Percentiles rank a stretch among this genome's conserved stretches.
Conservation (phyloP, 257 asterid genomes). For the Leonotis leonurus region DNA sequence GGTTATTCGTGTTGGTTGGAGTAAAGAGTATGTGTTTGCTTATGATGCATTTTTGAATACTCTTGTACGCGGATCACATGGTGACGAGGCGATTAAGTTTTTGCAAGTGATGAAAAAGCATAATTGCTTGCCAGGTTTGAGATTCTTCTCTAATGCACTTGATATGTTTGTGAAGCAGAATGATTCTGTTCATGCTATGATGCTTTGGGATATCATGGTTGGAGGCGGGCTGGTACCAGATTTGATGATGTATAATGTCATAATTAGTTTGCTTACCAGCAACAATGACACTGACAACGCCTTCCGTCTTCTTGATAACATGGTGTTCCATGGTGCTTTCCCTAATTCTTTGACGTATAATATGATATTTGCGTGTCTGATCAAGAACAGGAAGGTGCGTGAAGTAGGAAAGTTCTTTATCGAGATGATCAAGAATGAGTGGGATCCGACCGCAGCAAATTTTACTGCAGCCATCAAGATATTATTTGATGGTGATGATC, state of each 20-base stretch:
- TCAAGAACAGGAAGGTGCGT: constrained; percentile 44
- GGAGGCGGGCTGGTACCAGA: constrained; percentile 44
- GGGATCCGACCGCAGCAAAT: constrained; percentile 52
- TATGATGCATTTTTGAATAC: constrained; percentile 60
- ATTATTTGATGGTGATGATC: constrained; percentile 62
- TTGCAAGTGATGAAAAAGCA: constrained; percentile 61
- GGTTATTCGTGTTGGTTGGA: constrained; percentile 73
- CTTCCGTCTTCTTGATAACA: constrained; percentile 51
- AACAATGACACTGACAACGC: constrained; percentile 44
- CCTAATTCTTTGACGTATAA: constrained; percentile 63
- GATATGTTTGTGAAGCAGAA: constrained; percentile 50
- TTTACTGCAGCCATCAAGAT: constrained; percentile 46
- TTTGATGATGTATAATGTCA: constrained; percentile 48
- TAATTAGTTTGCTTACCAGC: constrained; percentile 48
- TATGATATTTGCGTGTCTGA: constrained; percentile 54
- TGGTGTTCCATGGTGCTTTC: constrained; percentile 69
- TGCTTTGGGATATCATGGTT: constrained; percentile 62
- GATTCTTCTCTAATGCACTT: constrained; percentile 60
- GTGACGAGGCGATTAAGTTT: constrained; percentile 61
- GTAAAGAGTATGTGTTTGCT: constrained; percentile 47
- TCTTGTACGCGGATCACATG: constrained; percentile 41
- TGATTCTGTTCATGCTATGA: constrained; percentile 40
- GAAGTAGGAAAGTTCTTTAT: constrained; percentile 47
- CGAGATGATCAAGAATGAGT: constrained; percentile 75
- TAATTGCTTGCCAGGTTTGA: constrained; percentile 66